Conservation (phyloP, 495 filamentous ascomycete genomes). For the Cenococcum geophilum region DNA sequence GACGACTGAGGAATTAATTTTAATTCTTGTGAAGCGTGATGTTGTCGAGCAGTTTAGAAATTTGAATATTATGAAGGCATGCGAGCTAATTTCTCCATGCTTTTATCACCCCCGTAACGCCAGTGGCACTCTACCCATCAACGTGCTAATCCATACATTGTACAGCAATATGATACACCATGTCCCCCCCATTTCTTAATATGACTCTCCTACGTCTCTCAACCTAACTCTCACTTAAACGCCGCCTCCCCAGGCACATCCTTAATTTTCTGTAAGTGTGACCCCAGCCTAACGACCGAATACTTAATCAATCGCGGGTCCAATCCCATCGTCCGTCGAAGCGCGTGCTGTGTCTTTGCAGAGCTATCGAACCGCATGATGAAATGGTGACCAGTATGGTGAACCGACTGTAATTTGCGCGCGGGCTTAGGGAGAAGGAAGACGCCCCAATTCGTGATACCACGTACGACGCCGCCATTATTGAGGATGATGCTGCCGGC, state of each 20-base stretch:
- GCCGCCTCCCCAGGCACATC: conserved; percentile 54
- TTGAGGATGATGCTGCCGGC: conserved; percentile 77
- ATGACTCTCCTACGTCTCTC: background rate
- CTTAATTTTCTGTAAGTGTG: conserved; percentile 64
- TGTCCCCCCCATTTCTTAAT: background rate
- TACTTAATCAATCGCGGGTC: conserved; percentile 89
- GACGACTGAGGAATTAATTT: no score
- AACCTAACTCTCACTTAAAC: conserved; percentile 15
- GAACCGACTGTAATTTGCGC: conserved; percentile 68
- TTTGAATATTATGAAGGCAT: background rate
- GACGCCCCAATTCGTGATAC: conserved; percentile 88
- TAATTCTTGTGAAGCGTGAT: background rate
- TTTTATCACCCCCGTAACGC: background rate
- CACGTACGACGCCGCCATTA: conserved; percentile 83
- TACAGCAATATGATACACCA: background rate
- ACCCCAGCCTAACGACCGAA: conserved; percentile 77
- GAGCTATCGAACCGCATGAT: conserved; percentile 89
- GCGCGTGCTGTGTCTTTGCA: conserved; percentile 59
- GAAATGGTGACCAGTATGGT: conserved; percentile 89
- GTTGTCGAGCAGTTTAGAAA: background rate
- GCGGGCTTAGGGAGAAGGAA: conserved; percentile 70
- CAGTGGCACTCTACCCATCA: background rate
- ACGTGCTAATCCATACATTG: background rate
- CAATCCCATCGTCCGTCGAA: conserved; percentile 69
- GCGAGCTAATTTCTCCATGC: background rate